Evolutionary conservation across 1,284 basidiomycete genomes (phyloP).

Genomic region (Rhizoctonia solani): DNA sequence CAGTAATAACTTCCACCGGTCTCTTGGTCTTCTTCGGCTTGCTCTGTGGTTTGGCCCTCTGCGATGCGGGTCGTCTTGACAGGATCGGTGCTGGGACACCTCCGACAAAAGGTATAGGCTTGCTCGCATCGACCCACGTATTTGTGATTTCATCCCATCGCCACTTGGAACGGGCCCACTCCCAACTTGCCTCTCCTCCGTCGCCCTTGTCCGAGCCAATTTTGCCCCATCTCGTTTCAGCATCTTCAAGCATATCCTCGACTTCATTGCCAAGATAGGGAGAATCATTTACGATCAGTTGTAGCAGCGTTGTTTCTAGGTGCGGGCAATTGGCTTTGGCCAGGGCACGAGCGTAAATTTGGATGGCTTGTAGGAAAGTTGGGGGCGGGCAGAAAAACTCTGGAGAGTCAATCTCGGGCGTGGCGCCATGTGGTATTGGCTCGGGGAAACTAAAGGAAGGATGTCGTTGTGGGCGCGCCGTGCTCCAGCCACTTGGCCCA

Average conservation of each 20-base stretch:
- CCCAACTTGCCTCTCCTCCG: not conserved
- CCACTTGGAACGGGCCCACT: constrained; percentile 16
- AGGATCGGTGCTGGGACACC: not conserved
- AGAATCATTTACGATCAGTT: constrained; percentile 21
- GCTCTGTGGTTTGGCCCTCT: not conserved
- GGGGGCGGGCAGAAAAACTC: not conserved
- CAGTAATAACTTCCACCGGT: not conserved
- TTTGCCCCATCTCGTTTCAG: constrained; percentile 11
- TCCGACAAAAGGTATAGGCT: not conserved
- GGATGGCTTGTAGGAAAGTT: not conserved
- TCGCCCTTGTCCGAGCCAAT: not conserved
- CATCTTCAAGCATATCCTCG: constrained; percentile 28
- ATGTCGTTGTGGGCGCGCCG: not conserved
- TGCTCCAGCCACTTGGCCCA: not conserved
- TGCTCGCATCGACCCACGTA: constrained; percentile 19
- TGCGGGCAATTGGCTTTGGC: constrained; percentile 5
- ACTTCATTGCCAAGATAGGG: not conserved
- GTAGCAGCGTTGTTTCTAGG: constrained; percentile 16
- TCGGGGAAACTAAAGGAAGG: not conserved
- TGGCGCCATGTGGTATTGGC: not conserved
- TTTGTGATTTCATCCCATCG: constrained; percentile 33
- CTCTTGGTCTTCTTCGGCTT: not conserved
- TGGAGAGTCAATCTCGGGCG: not conserved
- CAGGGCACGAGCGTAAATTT: not conserved
- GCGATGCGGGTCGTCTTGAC: not conserved